phyloP scores from a whole-genome alignment of 2,329 filamentous ascomycete species.

The Fusarium sp. region DNA sequence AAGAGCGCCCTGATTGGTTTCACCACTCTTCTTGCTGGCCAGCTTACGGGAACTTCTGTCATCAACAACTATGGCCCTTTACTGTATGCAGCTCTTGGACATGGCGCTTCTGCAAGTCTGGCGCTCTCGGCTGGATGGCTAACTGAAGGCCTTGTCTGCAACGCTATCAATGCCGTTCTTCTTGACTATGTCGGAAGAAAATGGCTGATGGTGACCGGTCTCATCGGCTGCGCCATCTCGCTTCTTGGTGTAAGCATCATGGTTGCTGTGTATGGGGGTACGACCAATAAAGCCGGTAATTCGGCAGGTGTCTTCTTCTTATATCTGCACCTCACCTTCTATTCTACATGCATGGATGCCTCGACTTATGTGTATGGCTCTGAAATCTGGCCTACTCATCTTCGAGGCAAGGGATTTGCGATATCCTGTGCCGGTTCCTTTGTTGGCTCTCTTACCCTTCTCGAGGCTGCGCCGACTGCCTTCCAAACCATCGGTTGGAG shows the following conservation, averaged over 20 bases:
- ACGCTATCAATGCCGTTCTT: background rate
- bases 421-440: background rate
- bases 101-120: background rate
- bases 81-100: background rate
- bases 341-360: background rate
- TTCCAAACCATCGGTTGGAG: background rate
- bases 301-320: background rate
- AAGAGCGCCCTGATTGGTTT: background rate
- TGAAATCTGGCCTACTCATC: background rate
- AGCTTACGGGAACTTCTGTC: background rate
- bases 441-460: background rate
- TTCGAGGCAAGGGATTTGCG: background rate
- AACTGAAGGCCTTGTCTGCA: background rate
- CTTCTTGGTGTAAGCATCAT: background rate
- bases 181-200: background rate
- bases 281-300: background rate
- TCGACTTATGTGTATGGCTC: background rate
- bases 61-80: background rate
- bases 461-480: background rate
- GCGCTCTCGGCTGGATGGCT: background rate
- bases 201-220: background rate
- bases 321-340: background rate
- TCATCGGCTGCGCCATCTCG: background rate
- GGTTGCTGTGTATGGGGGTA: background rate
- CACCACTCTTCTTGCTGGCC: background rate